Conservation (phyloP, 2,329 filamentous ascomycete species). For the Aureobasidium mangrovei region DNA sequence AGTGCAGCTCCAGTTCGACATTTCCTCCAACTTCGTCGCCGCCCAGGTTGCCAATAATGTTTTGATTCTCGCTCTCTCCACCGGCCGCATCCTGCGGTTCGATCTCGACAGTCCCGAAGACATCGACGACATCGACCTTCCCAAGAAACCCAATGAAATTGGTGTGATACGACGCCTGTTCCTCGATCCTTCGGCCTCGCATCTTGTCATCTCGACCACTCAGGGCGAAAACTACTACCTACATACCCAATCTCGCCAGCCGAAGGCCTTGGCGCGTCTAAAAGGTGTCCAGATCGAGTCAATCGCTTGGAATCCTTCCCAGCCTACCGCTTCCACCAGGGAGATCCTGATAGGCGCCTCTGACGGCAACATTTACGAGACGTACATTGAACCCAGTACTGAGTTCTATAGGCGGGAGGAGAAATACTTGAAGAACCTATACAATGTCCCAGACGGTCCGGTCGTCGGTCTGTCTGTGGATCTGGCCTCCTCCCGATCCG, state of each 20-base stretch:
- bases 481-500: slow-evolving; percentile 55
- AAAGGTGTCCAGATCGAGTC: slow-evolving; percentile 83
- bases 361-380: slow-evolving; percentile 94
- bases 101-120: slow-evolving; percentile 89
- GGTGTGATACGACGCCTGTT: slow-evolving; percentile 94
- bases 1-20: slow-evolving; percentile 87
- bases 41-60: slow-evolving; percentile 98
- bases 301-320: slow-evolving; percentile 87
- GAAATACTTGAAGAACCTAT: slow-evolving; percentile 77
- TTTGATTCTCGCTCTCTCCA: slow-evolving; percentile 81
- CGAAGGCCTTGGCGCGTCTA: slow-evolving; percentile 69
- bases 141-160: slow-evolving; percentile 82
- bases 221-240: slow-evolving; percentile 96
- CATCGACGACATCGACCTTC: slow-evolving; percentile 94
- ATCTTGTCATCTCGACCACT: slow-evolving; percentile 83
- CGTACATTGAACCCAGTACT: slow-evolving; percentile 84
- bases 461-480: slow-evolving; percentile 84
- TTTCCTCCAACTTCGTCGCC: slow-evolving; percentile 91
- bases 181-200: slow-evolving; percentile 91
- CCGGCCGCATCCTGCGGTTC: slow-evolving; percentile 85
- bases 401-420: slow-evolving; percentile 96
- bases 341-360: slow-evolving; percentile 86
- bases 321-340: slow-evolving; percentile 85
- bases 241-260: slow-evolving; percentile 85
- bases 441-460: slow-evolving; percentile 72